Evolutionary conservation across 441 rosid species (phyloP).

Genomic region (Erysimum pusillum): DNA sequence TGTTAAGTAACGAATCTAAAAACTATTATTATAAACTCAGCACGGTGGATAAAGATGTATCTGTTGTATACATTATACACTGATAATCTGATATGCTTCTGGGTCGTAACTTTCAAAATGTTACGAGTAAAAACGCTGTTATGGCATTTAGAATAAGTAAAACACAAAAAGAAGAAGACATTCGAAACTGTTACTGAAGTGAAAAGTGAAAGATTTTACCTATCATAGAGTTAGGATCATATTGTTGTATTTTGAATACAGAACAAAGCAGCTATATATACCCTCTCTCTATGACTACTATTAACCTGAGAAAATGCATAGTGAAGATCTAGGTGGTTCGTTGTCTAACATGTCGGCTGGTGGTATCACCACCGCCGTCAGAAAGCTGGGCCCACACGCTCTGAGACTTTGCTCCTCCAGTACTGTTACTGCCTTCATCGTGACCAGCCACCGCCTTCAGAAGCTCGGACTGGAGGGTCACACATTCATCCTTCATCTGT

Average conservation of each 20-base stretch:
- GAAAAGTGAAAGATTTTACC: conserved; percentile 27
- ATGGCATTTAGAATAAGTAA: background rate
- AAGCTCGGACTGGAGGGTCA: conserved; percentile 77
- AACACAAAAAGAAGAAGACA: conserved; percentile 20
- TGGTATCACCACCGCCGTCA: conserved; percentile 74
- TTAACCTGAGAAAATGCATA: conserved; percentile 39
- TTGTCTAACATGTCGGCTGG: conserved; percentile 76
- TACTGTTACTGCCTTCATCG: conserved; percentile 63
- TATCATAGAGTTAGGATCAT: conserved; percentile 19
- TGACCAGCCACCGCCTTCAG: conserved; percentile 87
- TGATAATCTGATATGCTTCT: background rate
- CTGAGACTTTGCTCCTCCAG: conserved; percentile 75
- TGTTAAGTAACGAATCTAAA: no score
- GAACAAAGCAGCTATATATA: conserved; percentile 31
- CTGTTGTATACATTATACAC: background rate
- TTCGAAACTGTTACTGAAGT: conserved; percentile 18
- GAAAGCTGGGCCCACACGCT: conserved; percentile 93
- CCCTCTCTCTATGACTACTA: conserved; percentile 34
- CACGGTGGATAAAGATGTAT: background rate
- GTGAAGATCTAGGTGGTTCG: conserved; percentile 50
- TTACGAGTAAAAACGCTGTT: background rate
- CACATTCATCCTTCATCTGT: conserved; percentile 85
- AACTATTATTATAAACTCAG: no score
- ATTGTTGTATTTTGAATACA: background rate
- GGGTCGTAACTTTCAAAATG: background rate